Base-by-base conservation (phyloP, 805 yeast genomes). In the Saturnispora dispora region DNA sequence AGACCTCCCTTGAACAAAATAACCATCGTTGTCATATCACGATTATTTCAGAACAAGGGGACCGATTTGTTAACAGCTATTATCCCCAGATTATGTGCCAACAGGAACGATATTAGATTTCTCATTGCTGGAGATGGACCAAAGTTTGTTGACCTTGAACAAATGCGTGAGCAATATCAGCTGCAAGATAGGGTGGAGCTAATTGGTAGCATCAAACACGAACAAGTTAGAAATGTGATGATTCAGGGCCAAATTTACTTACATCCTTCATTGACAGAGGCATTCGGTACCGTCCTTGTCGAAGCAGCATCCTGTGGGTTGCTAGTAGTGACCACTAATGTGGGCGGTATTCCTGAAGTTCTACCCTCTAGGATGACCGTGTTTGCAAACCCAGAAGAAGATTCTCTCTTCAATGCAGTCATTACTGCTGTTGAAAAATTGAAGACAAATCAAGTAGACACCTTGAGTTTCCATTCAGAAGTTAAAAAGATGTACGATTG, bases 301-400 rank as follows among this genome's bases (percentile, higher is more conserved):
- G 99, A 93, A 64, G 99, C 99, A 0, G 99, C 97, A 0, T 85
- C 96, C 1, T 93, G 98, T 71, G 97, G 97, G 0, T 66, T 93
- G 36, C 73, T 87, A 18, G 96, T 93, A 2, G 99, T 93, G 0
- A 89, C 97, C 0, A 93, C 99, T 0, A 81, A 82, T 52, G 99
- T 93, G 0, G 99, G 99, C 11, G 99, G 99, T 5, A 90, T 93
- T 39, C 97, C 97, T 0, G 99, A 93, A 63, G 98, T 93, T 4
- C 68, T 93, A 37, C 99, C 99, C 0, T 75, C 76, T 23, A 86
- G 89, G 60, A 93, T 93, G 98, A 89, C 96, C 1, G 84, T 85
- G 1, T 93, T 86, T 66, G 90, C 98, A 0, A 76, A 82, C 15
- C 95, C 97, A 0, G 86, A 91, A 3, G 96, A 87, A 48, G 87